Conservation (phyloP, 441 rosid genomes). For the Rhodomyrtus psidioides region DNA sequence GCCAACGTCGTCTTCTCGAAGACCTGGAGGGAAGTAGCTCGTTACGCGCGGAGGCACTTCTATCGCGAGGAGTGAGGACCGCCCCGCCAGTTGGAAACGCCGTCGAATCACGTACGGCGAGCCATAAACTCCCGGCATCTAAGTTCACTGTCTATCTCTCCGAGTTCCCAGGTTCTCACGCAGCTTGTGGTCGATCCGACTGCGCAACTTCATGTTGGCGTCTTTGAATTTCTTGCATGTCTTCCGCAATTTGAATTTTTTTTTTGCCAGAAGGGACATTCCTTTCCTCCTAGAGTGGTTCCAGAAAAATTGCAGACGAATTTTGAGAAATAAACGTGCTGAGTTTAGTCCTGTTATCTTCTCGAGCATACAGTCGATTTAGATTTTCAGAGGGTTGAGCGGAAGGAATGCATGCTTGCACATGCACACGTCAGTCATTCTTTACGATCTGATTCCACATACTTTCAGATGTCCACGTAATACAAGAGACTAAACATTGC, state of each 20-base stretch:
- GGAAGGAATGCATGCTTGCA: not conserved
- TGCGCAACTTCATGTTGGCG: not conserved
- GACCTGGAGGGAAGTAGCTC: not conserved
- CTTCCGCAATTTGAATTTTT: not conserved
- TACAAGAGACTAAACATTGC: not conserved
- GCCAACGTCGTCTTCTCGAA: not conserved
- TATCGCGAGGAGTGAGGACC: not conserved
- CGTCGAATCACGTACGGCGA: not conserved
- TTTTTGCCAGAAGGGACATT: not conserved
- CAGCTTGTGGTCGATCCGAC: not conserved
- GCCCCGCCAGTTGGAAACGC: not conserved
- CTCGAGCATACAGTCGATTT: not conserved
- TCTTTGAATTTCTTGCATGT: not conserved
- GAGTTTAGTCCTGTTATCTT: not conserved
- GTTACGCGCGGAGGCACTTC: not conserved
- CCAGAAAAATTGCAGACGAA: not conserved
- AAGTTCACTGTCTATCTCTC: not conserved
- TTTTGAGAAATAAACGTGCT: not conserved
- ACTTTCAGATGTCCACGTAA: not conserved
- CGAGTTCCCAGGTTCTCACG: not conserved
- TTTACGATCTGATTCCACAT: not conserved
- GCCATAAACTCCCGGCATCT: not conserved
- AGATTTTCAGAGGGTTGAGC: not conserved
- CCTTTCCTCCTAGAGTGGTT: not conserved
- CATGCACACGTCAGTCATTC: not conserved